Base-by-base conservation (phyloP, 768 basidiomycete genomes). In the Lactarius tabidus region DNA sequence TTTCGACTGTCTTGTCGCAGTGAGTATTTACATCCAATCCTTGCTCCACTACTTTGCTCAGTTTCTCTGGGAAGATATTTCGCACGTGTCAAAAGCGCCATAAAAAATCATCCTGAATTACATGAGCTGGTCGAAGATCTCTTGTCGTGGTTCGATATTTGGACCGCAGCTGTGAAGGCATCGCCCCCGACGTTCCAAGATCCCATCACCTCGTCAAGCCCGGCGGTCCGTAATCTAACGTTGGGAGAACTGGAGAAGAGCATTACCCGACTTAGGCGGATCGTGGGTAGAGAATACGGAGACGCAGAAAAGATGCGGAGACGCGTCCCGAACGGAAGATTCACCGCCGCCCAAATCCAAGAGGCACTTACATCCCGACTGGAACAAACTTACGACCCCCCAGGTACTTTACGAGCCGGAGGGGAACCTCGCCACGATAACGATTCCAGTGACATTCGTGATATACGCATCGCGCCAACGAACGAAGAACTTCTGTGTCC, bases 401-500 rank as follows among this genome's bases (percentile, higher is more conserved):
- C 88, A 0, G 88, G 87, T 10, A 71, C 71, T 0, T 73, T 82
- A 2, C 81, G 83, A 14, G 33, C 59, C 1, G 79, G 76, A 0
- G 86, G 86, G 0, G 29, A 17, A 33, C 79, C 81, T 0, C 81
- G 90, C 1, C 89, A 91, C 64, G 84, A 91, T 71, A 91, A 91
- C 61, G 89, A 90, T 68, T 77, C 74, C 53, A 71, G 74, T 29
- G 79, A 85, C 41, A 85, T 91, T 14, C 29, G 70, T 1, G 75
- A 84, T 2, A 88, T 92, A 52, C 77, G 83, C n/a, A 81, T 90
- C 55, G 84, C 85, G 0, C 91, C 91, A 0, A 91, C 91, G 0
- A 81, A 88, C 51, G 74, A 80, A 6, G 91, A 93, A 70, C 78
- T 93, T 9, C 72, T 82, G 52, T 84, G 76, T 23, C 74, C 71